A percentile compares a stretch with the other conserved stretches of the same genome.
These are phyloP conservation scores for Acacia pycnantha DNA, from an alignment of 331 rosid genomes.

Conservation along the genomic window DNA sequence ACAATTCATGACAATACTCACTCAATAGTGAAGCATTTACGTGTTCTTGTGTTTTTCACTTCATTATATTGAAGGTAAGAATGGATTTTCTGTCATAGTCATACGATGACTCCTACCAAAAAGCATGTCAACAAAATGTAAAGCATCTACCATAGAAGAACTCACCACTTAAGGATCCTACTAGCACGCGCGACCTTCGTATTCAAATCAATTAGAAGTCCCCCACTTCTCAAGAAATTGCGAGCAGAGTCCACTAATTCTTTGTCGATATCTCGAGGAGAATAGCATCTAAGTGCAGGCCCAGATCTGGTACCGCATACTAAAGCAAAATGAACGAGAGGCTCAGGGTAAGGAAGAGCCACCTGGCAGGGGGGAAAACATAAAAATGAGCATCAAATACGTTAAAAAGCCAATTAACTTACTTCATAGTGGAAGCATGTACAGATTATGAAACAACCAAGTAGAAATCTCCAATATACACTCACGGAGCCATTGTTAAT, in stretches of 20 bases:
- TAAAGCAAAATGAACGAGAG: slow-evolving; percentile 73
- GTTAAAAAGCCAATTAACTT: background rate
- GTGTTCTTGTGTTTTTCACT: background rate
- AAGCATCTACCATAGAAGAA: background rate
- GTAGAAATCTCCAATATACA: background rate
- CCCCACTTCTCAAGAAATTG: slow-evolving; percentile 57
- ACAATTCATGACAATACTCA: background rate
- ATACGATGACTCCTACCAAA: background rate
- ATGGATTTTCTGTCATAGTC: background rate
- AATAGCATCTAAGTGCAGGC: slow-evolving; percentile 69
- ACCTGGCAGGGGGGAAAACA: slow-evolving; percentile 34
- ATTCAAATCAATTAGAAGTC: slow-evolving; percentile 51
- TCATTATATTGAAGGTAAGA: background rate
- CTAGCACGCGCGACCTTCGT: slow-evolving; percentile 51
- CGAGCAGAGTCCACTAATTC: slow-evolving; percentile 68
- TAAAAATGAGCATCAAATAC: slow-evolving; percentile 2
- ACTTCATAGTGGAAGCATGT: slow-evolving; percentile 12
- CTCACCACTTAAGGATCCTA: slow-evolving; percentile 75
- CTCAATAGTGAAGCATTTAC: background rate
- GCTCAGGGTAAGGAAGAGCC: slow-evolving; percentile 69
- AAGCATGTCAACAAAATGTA: slow-evolving; percentile 4
- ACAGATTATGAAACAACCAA: background rate
- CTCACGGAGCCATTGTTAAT: background rate
- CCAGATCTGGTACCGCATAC: slow-evolving; percentile 74
- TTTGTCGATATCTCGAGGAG: slow-evolving; percentile 67